Percentiles rank a stretch among this genome's conserved stretches.
phyloP scores from a whole-genome alignment of 2,329 filamentous ascomycete species.

The Orbilia brochopaga region DNA sequence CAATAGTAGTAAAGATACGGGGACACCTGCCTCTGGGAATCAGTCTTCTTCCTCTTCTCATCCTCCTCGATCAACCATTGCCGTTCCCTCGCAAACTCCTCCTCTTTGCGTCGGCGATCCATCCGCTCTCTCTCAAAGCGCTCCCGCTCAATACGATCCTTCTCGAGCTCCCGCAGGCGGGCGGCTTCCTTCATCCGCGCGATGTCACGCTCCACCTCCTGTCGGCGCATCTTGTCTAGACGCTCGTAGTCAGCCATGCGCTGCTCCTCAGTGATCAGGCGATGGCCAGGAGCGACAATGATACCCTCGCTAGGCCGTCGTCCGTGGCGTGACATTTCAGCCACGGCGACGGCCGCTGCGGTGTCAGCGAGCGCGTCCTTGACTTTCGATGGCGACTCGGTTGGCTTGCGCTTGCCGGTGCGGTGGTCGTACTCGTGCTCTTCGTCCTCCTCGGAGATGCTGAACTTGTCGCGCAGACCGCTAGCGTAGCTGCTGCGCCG shows the following conservation, averaged over 20 bases:
- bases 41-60: slow-evolving; percentile 16
- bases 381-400: slow-evolving; percentile 13
- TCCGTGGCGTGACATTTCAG: slow-evolving; percentile 25
- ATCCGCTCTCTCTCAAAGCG: slow-evolving; percentile 43
- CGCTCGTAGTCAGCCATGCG: slow-evolving; percentile 48
- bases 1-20: slow-evolving; percentile 31
- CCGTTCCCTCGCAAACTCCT: slow-evolving; percentile 33
- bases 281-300: slow-evolving; percentile 34
- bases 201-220: slow-evolving; percentile 34
- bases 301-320: slow-evolving; percentile 21
- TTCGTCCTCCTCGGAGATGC: slow-evolving; percentile 23
- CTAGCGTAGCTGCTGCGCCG: slow-evolving; percentile 40
- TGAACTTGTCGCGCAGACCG: slow-evolving; percentile 20
- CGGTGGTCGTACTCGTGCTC: slow-evolving; percentile 2
- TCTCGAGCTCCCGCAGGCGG: slow-evolving; percentile 36
- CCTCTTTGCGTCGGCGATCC: slow-evolving; percentile 35
- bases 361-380: slow-evolving; percentile 16
- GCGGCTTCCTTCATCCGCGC: slow-evolving; percentile 36
- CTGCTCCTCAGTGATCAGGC: slow-evolving; percentile 37
- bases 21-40: slow-evolving; percentile 42
- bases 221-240: slow-evolving; percentile 24
- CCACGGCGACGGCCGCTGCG: slow-evolving; percentile 17
- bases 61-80: slow-evolving; percentile 33
- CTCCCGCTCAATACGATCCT: slow-evolving; percentile 39
- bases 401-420: slow-evolving; percentile 2